phyloP scores from a whole-genome alignment of 2,329 filamentous ascomycete species.

The Monilinia fructigena region DNA sequence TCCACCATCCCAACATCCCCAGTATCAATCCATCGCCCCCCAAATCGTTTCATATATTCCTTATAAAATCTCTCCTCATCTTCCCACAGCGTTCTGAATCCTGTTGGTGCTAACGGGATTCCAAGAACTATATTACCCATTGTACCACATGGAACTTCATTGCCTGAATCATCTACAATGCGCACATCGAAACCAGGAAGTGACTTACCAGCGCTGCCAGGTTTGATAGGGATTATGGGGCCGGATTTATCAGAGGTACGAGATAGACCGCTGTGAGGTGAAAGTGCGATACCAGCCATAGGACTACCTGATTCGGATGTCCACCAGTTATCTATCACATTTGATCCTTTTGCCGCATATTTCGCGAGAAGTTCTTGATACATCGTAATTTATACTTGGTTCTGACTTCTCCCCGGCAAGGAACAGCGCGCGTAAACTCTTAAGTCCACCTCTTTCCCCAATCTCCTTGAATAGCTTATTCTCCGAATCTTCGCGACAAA shows the following conservation, averaged over 20 bases:
- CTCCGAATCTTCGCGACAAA: slow-evolving; percentile 79
- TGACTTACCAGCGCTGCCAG: slow-evolving; percentile 84
- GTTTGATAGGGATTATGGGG: slow-evolving; percentile 62
- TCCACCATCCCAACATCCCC: slow-evolving; percentile 89
- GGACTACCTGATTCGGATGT: slow-evolving; percentile 69
- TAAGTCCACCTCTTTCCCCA: slow-evolving; percentile 69
- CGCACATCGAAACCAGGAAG: slow-evolving; percentile 90
- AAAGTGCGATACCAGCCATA: slow-evolving; percentile 63
- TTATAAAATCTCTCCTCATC: slow-evolving; percentile 84
- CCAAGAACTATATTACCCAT: slow-evolving; percentile 93
- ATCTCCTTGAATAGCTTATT: slow-evolving; percentile 62
- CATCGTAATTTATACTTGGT: slow-evolving; percentile 75
- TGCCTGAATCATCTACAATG: slow-evolving; percentile 77
- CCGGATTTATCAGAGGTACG: slow-evolving; percentile 44
- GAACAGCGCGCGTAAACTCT: slow-evolving; percentile 71
- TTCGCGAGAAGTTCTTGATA: slow-evolving; percentile 71
- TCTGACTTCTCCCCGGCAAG: slow-evolving; percentile 88
- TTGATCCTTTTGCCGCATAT: slow-evolving; percentile 62
- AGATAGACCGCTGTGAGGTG: slow-evolving; percentile 59
- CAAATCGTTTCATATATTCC: slow-evolving; percentile 79
- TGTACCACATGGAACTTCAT: slow-evolving; percentile 64
- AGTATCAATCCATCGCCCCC: slow-evolving; percentile 82
- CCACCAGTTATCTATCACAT: slow-evolving; percentile 73
- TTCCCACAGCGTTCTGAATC: slow-evolving; percentile 80
- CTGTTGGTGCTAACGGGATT: slow-evolving; percentile 79